Percentiles rank a stretch among this genome's conserved stretches.
Conservation (phyloP, 2,329 filamentous ascomycete genomes). For the Fusarium siculi region DNA sequence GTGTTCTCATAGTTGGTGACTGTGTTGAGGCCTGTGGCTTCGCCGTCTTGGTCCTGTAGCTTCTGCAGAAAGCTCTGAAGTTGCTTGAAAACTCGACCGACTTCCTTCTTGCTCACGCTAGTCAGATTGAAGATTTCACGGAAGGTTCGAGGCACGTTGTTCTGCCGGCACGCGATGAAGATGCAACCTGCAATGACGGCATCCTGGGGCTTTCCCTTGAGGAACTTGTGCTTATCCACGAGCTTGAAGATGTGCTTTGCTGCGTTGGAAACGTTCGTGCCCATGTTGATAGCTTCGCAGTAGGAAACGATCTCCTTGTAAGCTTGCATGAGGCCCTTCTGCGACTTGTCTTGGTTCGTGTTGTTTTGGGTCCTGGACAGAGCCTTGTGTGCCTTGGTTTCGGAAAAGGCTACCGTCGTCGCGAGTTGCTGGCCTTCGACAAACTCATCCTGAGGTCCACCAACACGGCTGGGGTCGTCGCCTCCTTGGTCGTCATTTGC, state of each 20-base stretch:
- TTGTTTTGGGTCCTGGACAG: constrained; percentile 88
- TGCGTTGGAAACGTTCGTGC: constrained; percentile 83
- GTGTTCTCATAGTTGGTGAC: constrained; percentile 79
- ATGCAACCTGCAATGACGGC: constrained; percentile 96
- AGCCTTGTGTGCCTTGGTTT: constrained; percentile 76
- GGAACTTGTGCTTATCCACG: constrained; percentile 89
- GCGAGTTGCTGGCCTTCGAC: constrained; percentile 90
- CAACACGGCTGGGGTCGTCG: constrained; percentile 97
- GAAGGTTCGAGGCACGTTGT: constrained; percentile 87
- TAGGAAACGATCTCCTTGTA: constrained; percentile 89
- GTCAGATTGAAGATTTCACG: constrained; percentile 94
- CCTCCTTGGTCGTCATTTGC: constrained; percentile 97
- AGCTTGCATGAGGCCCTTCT: constrained; percentile 83
- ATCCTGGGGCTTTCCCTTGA: constrained; percentile 96
- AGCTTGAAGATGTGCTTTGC: constrained; percentile 97
- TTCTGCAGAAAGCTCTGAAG: constrained; percentile 88
- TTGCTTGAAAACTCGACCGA: constrained; percentile 93
- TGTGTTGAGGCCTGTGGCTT: constrained; percentile 61
- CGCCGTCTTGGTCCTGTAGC: constrained; percentile 68
- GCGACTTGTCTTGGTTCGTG: constrained; percentile 83
- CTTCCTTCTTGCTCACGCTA: constrained; percentile 95
- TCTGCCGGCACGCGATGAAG: constrained; percentile 96
- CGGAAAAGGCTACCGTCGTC: constrained; percentile 86
- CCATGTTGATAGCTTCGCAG: constrained; percentile 86
- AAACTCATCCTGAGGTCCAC: constrained; percentile 90